Evolutionary conservation across 164 flowering plant species (phyloP).

Genomic region (Chimonanthus salicifolius): DNA sequence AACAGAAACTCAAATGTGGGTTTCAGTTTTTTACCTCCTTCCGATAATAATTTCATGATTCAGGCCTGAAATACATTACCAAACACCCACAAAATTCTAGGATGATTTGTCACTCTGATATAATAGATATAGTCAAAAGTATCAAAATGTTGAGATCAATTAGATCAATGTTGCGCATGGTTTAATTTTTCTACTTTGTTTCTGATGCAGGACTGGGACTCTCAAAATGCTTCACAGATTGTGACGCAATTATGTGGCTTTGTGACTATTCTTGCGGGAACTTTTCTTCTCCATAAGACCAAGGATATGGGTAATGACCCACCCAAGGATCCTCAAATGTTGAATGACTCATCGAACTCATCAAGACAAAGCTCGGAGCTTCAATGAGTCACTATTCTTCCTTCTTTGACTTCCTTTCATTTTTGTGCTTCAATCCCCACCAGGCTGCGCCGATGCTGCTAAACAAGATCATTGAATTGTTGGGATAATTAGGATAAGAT

Average conservation of each 20-base stretch:
- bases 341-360: neutral
- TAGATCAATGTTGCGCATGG: too few relatives aligned
- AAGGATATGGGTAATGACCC: conserved; percentile 51
- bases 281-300: conserved; percentile 75
- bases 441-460: too few relatives aligned
- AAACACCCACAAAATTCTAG: neutral
- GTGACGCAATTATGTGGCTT: conserved; percentile 64
- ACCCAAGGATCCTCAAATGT: neutral
- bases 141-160: too few relatives aligned
- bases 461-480: too few relatives aligned
- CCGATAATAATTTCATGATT: neutral
- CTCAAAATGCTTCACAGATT: conserved; percentile 61
- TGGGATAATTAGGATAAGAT: too few relatives aligned
- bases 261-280: conserved; percentile 63
- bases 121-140: too few relatives aligned
- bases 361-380: too few relatives aligned
- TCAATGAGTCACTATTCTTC: too few relatives aligned
- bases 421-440: too few relatives aligned
- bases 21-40: neutral
- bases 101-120: too few relatives aligned
- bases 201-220: conserved; percentile 59
- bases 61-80: neutral
- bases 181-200: neutral
- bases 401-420: too few relatives aligned
- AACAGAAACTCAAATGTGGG: neutral